phyloP scores from a whole-genome alignment of 164 flowering plant genomes.

The Magnolia sinica region DNA sequence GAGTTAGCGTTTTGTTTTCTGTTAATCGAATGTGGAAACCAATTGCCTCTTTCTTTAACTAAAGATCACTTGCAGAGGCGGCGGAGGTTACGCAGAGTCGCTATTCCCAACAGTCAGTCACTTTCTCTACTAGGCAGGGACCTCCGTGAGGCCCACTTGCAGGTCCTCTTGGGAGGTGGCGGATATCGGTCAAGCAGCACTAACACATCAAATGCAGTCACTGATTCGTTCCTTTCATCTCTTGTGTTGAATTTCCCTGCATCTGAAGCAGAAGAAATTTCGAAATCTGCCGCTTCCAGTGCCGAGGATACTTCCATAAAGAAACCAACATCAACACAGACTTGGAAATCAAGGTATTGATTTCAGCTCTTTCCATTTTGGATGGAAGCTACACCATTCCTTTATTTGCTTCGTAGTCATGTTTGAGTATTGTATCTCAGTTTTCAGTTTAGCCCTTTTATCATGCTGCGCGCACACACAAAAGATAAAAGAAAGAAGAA shows the following conservation, averaged over 20 bases:
- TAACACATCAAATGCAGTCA: conserved; percentile 40
- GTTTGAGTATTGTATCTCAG: too few species aligned
- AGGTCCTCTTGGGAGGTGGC: conserved; percentile 77
- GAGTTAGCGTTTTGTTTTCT: too few species aligned
- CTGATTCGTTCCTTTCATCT: conserved; percentile 79
- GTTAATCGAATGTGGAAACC: not conserved
- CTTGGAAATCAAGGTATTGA: conserved; percentile 71
- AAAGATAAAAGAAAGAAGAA: too few species aligned
- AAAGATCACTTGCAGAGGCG: conserved; percentile 67
- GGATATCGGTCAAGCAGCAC: conserved; percentile 55
- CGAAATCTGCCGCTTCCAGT: conserved; percentile 53
- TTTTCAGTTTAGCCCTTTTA: too few species aligned
- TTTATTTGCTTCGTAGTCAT: too few species aligned
- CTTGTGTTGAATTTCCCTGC: conserved; percentile 62
- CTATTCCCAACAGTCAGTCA: conserved; percentile 71
- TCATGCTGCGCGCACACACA: too few species aligned
- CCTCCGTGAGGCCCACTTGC: conserved; percentile 88
- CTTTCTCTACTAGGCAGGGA: conserved; percentile 78
- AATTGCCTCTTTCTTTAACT: conserved; percentile 29
- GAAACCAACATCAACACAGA: conserved; percentile 27
- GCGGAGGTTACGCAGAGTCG: conserved; percentile 73
- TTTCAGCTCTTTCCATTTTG: not conserved
- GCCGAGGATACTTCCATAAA: conserved; percentile 43
- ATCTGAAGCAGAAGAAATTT: conserved; percentile 60
- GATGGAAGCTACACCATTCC: not conserved